Evolutionary conservation across 192 early-diverging fungal genomes (phyloP), one percentile per base, ranked within the genome.

Genomic region (Diversispora eburnea): DNA sequence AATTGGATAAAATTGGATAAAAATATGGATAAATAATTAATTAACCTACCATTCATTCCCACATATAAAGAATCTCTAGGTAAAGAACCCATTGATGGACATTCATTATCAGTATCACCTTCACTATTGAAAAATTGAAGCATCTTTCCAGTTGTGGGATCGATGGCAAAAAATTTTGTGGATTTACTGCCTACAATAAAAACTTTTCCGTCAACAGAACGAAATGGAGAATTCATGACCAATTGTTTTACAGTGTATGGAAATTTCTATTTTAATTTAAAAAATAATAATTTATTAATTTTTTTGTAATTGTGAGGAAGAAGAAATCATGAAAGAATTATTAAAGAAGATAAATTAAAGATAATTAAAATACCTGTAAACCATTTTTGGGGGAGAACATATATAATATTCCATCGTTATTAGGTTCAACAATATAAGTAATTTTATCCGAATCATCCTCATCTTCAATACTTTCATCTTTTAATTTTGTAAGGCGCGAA

Each of bases 381-480:
- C 77, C 78, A 25, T 78, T 75, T 0, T 82, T 84, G 41, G 84
- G 77, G 3, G 81, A 76, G 68, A 85, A 85, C 33, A 85, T 78
- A 79, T 90, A 94, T 1, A 94, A 76, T 25, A 78, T 85, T 3
- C 91, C 91, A 51, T 85, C 81, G 68, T 91, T 87, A 12, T 79
- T 79, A 15, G 93, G 93, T 70, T 94, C 93, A 39, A 90, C 84
- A 72, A 94, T 90, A 77, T 90, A 90, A 8, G 87, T 77, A 68
- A 87, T 84, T 59, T 84, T 77, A 62, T 77, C 65, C 6, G 9
- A 47, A 47, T 76, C 65, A 19, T 76, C 72, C 33, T 68, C 70
- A 10, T 46, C 62, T 8, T 60, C 22, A 5, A 45, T 22, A 19
- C 25, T 33, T 33, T 60, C 77, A 33, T 52, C 52, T 43, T 60